These are phyloP conservation scores for Sporothrix pallida DNA, from an alignment of 2,329 filamentous ascomycete genomes.

Conservation along the genomic window DNA sequence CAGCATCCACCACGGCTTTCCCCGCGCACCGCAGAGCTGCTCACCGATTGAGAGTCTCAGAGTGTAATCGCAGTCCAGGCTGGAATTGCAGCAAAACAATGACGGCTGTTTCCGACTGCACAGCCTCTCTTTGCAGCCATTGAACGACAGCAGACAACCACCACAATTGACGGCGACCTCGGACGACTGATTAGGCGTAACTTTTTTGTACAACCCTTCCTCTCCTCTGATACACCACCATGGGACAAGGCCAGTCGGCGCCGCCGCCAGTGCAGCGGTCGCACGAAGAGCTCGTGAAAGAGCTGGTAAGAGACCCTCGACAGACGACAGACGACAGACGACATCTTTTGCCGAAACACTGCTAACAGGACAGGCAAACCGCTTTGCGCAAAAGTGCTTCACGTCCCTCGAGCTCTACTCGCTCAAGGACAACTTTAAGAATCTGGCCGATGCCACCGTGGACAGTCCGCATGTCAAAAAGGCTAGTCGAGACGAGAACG, in stretches of 20 bases:
- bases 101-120: constrained; percentile 18
- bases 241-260: constrained; percentile 60
- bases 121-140: not conserved
- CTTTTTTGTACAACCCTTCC: not conserved
- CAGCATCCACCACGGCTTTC: not conserved
- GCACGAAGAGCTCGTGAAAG: constrained; percentile 57
- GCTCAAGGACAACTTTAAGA: constrained; percentile 74
- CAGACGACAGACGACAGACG: not conserved
- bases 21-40: not conserved
- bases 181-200: not conserved
- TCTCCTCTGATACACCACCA: constrained; percentile 39
- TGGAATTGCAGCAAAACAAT: not conserved
- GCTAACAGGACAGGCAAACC: constrained; percentile 55
- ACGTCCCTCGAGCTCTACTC: constrained; percentile 74
- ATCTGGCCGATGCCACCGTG: constrained; percentile 61
- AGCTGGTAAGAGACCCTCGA: constrained; percentile 51
- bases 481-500: not conserved
- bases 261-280: constrained; percentile 53
- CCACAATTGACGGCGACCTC: not conserved
- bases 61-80: not conserved
- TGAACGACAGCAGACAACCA: not conserved
- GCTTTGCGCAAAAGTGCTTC: constrained; percentile 73
- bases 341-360: not conserved
- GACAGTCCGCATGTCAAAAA: constrained; percentile 10
- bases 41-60: not conserved